phyloP scores from a whole-genome alignment of 139 green algal genomes.

The Closterium sp. region DNA sequence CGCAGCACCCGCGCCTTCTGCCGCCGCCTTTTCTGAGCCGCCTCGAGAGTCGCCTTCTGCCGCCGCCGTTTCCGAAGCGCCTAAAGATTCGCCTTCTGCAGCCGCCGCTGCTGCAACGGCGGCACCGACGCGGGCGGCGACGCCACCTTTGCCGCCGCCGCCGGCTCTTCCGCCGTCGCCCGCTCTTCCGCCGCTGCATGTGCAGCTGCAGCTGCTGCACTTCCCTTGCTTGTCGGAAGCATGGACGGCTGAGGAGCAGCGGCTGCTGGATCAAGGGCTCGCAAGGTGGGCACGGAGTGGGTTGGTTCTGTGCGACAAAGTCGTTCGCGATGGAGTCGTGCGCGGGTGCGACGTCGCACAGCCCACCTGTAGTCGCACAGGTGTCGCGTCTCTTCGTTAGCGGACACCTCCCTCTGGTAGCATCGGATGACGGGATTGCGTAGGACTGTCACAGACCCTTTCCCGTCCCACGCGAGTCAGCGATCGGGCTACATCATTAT shows the following conservation, averaged over 20 bases:
- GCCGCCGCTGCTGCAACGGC: neutral
- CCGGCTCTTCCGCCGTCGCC: neutral
- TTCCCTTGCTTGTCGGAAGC: conserved; percentile 35
- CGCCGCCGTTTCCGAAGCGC: neutral
- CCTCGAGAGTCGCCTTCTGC: neutral
- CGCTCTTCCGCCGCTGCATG: neutral
- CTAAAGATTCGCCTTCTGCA: neutral
- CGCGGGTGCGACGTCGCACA: neutral
- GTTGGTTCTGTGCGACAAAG: too few species aligned
- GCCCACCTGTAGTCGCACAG: neutral
- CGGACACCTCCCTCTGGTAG: too few species aligned
- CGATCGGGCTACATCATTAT: too few species aligned
- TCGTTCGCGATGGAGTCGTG: neutral
- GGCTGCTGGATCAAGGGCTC: conserved; percentile 59
- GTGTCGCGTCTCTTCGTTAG: too few species aligned
- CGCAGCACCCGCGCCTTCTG: neutral
- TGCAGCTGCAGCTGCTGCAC: conserved; percentile 29
- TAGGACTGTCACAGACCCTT: neutral
- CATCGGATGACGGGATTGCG: too few species aligned
- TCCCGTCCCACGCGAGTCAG: neutral
- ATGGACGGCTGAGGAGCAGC: conserved; percentile 66
- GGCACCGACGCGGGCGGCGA: neutral
- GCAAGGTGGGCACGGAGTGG: conserved; percentile 28
- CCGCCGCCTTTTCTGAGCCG: neutral
- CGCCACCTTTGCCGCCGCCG: neutral